Conservation (phyloP, 2,329 filamentous ascomycete genomes). For the Ceratocystis papillata region DNA sequence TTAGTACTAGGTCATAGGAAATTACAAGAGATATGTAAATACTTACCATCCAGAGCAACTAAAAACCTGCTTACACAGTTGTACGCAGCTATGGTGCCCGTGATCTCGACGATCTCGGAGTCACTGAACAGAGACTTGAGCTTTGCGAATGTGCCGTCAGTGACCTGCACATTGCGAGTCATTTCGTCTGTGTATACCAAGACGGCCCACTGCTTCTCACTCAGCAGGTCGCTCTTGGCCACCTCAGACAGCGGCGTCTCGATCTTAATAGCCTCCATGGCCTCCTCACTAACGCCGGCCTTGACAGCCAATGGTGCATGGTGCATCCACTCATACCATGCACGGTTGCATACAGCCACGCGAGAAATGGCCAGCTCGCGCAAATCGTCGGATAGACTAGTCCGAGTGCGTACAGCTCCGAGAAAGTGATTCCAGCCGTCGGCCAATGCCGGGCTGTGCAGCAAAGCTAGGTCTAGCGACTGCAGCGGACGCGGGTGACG, state of each 20-base stretch:
- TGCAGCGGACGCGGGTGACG: constrained; percentile 60
- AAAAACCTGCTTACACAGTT: constrained; percentile 79
- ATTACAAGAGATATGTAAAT: neutral
- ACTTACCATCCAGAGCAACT: constrained; percentile 65
- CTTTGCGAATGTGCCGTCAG: constrained; percentile 54
- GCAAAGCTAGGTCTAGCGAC: constrained; percentile 61
- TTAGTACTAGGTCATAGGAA: constrained; percentile 27
- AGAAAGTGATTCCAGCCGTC: constrained; percentile 66
- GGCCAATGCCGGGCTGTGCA: constrained; percentile 63
- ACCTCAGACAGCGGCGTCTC: constrained; percentile 28
- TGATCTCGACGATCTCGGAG: constrained; percentile 69
- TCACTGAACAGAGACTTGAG: constrained; percentile 54
- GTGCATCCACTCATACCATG: constrained; percentile 77
- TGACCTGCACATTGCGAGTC: constrained; percentile 61
- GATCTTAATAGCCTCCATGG: constrained; percentile 38
- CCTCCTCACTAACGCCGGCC: constrained; percentile 46
- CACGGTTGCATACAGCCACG: constrained; percentile 67
- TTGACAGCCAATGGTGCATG: constrained; percentile 58
- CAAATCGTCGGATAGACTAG: constrained; percentile 42
- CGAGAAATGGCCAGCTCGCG: constrained; percentile 72
- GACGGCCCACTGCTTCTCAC: constrained; percentile 54
- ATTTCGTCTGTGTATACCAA: constrained; percentile 71
- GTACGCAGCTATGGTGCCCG: constrained; percentile 64
- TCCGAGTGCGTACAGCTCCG: constrained; percentile 49
- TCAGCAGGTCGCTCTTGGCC: constrained; percentile 36